Conservation (phyloP, 805 yeast species). For the Zygotorulaspora danielsina region DNA sequence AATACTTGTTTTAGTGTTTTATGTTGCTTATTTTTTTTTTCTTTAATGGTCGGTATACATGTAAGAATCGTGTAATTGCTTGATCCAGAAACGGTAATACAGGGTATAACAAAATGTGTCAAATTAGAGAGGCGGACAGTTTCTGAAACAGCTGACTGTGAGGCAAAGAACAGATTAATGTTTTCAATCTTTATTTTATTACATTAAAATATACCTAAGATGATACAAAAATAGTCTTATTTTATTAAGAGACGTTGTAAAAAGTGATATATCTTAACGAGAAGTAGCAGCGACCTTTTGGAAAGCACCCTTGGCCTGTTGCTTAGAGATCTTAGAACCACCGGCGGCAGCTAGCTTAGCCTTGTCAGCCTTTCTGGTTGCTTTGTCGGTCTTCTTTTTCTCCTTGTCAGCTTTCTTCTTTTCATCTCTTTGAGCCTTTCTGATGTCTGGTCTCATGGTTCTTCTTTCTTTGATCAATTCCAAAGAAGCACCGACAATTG, state of each 20-base stretch:
- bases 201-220: slow-evolving; percentile 2
- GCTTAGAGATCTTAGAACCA: slow-evolving; percentile 82
- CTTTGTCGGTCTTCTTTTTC: slow-evolving; percentile 87
- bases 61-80: slow-evolving; percentile 7
- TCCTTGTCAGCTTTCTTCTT: slow-evolving; percentile 80
- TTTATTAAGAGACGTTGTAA: slow-evolving; percentile 1
- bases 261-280: slow-evolving; percentile 57
- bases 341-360: slow-evolving; percentile 76
- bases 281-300: slow-evolving; percentile 95
- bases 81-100: slow-evolving; percentile 7
- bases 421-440: slow-evolving; percentile 95
- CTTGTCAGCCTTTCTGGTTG: slow-evolving; percentile 91
- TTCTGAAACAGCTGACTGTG: too few species aligned
- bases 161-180: too few species aligned
- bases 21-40: background rate
- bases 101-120: background rate
- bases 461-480: slow-evolving; percentile 98
- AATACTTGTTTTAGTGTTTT: background rate
- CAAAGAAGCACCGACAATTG: slow-evolving; percentile 98
- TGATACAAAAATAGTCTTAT: slow-evolving; percentile 2
- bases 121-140: too few species aligned
- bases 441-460: slow-evolving; percentile 90
- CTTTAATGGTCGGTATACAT: background rate
- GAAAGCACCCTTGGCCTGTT: slow-evolving; percentile 97
- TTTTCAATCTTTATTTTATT: slow-evolving; percentile 1